These are phyloP conservation scores for Colletotrichum lupini DNA, from an alignment of 2,329 filamentous ascomycete genomes.

Conservation along the genomic window DNA sequence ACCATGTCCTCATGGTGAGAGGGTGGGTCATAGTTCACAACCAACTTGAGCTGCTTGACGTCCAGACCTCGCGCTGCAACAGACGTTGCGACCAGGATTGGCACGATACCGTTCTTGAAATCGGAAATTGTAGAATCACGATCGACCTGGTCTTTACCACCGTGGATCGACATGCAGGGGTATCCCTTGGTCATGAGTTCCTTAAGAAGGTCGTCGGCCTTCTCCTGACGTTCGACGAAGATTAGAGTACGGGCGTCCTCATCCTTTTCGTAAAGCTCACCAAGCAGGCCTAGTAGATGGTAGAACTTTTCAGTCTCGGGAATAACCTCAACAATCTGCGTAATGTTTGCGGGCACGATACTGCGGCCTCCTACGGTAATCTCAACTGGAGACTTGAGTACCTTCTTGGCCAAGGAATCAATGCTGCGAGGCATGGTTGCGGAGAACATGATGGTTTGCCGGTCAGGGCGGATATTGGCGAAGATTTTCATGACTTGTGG, in stretches of 20 bases:
- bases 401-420: constrained; percentile 89
- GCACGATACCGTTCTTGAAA: constrained; percentile 91
- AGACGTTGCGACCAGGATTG: constrained; percentile 92
- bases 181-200: constrained; percentile 87
- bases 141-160: constrained; percentile 93
- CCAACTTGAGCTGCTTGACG: constrained; percentile 94
- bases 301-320: constrained; percentile 86
- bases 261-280: constrained; percentile 85
- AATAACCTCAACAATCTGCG: constrained; percentile 89
- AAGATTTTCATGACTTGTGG: constrained; percentile 98
- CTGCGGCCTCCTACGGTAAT: constrained; percentile 91
- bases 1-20: constrained; percentile 98
- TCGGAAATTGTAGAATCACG: constrained; percentile 92
- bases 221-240: constrained; percentile 93
- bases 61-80: constrained; percentile 95
- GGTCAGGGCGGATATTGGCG: constrained; percentile 88
- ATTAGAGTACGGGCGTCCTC: constrained; percentile 91
- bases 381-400: constrained; percentile 85
- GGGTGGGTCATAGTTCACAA: constrained; percentile 94
- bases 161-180: constrained; percentile 92
- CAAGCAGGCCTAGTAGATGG: constrained; percentile 85
- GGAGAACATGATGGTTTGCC: constrained; percentile 95
- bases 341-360: constrained; percentile 91
- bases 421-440: constrained; percentile 96
- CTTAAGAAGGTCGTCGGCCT: constrained; percentile 82